These are phyloP conservation scores for Chloris gayana DNA, from an alignment of 176 grass and related monocot species.

Conservation along the genomic window DNA sequence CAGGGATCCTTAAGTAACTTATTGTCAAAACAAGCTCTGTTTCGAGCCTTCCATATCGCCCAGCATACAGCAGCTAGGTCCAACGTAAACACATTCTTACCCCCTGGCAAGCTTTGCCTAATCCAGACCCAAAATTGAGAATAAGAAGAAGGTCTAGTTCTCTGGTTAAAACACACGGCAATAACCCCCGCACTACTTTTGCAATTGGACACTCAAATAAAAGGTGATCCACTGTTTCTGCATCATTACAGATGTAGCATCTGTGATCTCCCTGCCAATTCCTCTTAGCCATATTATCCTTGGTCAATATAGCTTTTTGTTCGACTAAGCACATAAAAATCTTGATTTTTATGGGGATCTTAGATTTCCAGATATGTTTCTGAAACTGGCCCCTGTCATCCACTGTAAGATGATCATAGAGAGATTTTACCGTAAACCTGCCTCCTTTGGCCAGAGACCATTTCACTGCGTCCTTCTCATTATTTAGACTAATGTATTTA, in stretches of 20 bases:
- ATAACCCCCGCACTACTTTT: neutral
- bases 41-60: neutral
- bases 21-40: neutral
- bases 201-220: neutral
- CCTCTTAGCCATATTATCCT: neutral
- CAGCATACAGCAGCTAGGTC: neutral
- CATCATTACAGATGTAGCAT: neutral
- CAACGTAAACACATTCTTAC: neutral
- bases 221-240: neutral
- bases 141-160: neutral
- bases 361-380: neutral
- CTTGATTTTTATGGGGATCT: neutral
- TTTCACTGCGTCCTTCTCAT: too few species aligned
- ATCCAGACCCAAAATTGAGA: neutral
- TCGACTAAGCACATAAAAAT: neutral
- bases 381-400: too few species aligned
- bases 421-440: too few species aligned
- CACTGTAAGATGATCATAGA: too few species aligned
- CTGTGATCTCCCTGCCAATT: neutral
- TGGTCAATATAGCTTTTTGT: neutral
- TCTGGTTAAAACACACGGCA: neutral
- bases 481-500: too few species aligned
- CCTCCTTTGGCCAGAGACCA: too few species aligned
- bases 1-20: neutral
- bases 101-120: neutral